Percentiles rank a stretch among this genome's conserved stretches.
phyloP scores from a whole-genome alignment of 1,284 basidiomycete genomes.

The Caloboletus firmus region DNA sequence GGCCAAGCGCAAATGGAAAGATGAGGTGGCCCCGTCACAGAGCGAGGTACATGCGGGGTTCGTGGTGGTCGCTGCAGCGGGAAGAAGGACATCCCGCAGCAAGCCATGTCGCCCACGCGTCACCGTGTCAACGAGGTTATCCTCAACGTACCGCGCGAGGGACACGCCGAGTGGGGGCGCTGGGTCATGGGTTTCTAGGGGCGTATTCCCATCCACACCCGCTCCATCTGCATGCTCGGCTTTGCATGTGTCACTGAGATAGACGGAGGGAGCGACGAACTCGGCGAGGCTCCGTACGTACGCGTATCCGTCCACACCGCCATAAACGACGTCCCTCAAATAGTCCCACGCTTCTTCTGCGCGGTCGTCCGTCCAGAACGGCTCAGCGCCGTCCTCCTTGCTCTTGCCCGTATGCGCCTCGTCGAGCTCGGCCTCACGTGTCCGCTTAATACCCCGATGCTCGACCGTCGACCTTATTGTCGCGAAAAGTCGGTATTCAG shows the following conservation, averaged over 20 bases:
- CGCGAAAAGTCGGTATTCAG: conserved; percentile 39
- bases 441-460: conserved; percentile 21
- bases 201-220: not conserved
- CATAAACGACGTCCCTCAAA: conserved; percentile 69
- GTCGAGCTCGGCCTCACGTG: conserved; percentile 5
- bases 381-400: conserved; percentile 5
- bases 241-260: conserved; percentile 2
- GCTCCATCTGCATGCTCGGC: not conserved
- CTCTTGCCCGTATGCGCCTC: conserved; percentile 10
- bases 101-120: conserved; percentile 55
- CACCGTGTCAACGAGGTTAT: conserved; percentile 58
- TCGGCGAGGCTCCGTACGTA: conserved; percentile 73
- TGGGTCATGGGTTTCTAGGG: not conserved
- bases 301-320: conserved; percentile 68
- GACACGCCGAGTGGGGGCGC: conserved; percentile 42
- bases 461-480: conserved; percentile 35
- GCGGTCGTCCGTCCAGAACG: conserved; percentile 50
- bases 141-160: conserved; percentile 57
- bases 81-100: conserved; percentile 30
- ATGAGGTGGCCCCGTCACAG: not conserved
- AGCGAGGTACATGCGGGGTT: not conserved
- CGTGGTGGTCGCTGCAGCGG: not conserved
- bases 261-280: conserved; percentile 44
- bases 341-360: conserved; percentile 60
- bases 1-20: conserved; percentile 5